Conservation (phyloP, 495 filamentous ascomycete species). For the Aspergillus saccharolyticus region DNA sequence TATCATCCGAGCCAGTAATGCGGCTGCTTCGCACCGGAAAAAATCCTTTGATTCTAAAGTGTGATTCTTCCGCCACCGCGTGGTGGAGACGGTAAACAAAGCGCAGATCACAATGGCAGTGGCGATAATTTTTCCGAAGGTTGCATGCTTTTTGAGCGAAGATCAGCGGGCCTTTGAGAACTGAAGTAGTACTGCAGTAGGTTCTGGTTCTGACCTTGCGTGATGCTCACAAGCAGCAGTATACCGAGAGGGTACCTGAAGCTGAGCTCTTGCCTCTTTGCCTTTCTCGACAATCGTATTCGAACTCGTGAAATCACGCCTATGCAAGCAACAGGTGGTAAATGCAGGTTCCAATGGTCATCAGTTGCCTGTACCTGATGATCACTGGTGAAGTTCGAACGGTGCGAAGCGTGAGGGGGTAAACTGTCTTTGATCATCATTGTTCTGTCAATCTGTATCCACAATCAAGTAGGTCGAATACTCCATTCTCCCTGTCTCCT, state of each 20-base stretch:
- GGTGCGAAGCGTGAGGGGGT: background rate
- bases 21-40: background rate
- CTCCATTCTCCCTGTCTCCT: slow-evolving; percentile 4
- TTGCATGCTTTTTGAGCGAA: background rate
- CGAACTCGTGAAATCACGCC: background rate
- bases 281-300: background rate
- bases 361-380: background rate
- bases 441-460: slow-evolving; percentile 3
- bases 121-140: slow-evolving; percentile 2
- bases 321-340: background rate
- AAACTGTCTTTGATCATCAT: background rate
- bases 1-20: background rate
- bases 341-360: background rate
- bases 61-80: background rate
- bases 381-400: background rate
- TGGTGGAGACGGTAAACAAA: background rate
- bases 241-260: too few relatives aligned
- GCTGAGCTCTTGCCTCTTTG: too few relatives aligned
- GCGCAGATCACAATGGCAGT: slow-evolving; percentile 10
- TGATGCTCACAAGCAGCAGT: background rate
- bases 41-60: background rate
- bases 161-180: slow-evolving; percentile 8
- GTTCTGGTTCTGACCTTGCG: background rate
- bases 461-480: slow-evolving; percentile 1
- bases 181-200: background rate